Conservation (phyloP, 2,329 filamentous ascomycete genomes). For the Thielaviopsis ethacetica region DNA sequence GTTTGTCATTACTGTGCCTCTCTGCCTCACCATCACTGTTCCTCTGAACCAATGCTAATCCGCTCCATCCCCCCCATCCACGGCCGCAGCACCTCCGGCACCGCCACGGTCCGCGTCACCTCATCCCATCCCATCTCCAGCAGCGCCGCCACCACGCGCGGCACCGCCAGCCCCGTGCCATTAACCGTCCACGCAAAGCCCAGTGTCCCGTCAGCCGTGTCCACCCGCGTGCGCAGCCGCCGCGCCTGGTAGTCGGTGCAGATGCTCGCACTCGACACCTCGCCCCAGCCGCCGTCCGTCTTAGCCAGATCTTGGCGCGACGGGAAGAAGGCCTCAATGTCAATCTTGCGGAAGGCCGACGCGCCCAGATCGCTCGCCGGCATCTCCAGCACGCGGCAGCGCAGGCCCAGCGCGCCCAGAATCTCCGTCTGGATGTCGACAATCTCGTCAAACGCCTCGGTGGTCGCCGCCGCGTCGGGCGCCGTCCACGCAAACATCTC, state of each 20-base stretch:
- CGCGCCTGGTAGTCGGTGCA: conserved; percentile 92
- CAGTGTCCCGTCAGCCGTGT: conserved; percentile 51
- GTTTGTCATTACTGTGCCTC: too few relatives aligned
- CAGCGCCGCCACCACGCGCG: conserved; percentile 73
- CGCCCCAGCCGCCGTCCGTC: conserved; percentile 64
- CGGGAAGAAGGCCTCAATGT: conserved; percentile 91
- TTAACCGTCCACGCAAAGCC: conserved; percentile 82
- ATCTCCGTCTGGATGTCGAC: conserved; percentile 76
- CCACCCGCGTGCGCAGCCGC: conserved; percentile 59
- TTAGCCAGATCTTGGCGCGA: conserved; percentile 37
- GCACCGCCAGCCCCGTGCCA: conserved; percentile 83
- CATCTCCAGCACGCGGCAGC: conserved; percentile 87
- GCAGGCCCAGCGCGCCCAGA: conserved; percentile 56
- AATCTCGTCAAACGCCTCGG: conserved; percentile 65
- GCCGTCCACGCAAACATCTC: conserved; percentile 90
- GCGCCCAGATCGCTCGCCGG: conserved; percentile 77
- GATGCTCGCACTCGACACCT: conserved; percentile 77
- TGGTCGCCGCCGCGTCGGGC: conserved; percentile 32
- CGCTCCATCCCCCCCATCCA: conserved; percentile 68
- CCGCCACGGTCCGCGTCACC: conserved; percentile 42
- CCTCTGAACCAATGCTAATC: conserved; percentile 39
- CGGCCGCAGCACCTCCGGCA: conserved; percentile 63
- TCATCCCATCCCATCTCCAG: conserved; percentile 86
- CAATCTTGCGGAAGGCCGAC: conserved; percentile 69
- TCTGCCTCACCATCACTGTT: too few relatives aligned